These are phyloP conservation scores for Paraleonurus japonicus DNA, from an alignment of 257 asterid genomes.

Conservation along the genomic window DNA sequence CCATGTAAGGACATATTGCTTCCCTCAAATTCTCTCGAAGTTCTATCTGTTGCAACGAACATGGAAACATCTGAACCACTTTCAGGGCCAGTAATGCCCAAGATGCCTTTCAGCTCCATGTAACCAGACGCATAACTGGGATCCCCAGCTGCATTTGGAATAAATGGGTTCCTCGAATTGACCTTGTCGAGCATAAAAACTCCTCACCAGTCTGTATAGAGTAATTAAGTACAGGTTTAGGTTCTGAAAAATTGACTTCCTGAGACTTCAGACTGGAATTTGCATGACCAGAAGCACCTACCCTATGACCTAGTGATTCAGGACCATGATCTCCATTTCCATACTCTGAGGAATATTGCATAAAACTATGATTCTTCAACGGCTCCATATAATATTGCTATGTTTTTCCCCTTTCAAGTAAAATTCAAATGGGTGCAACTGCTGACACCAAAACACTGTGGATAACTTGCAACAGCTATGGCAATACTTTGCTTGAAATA, in stretches of 20 bases:
- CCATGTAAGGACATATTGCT: slow-evolving; percentile 42
- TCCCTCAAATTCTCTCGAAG: slow-evolving; percentile 39
- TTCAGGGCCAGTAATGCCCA: slow-evolving; percentile 60
- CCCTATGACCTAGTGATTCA: slow-evolving; percentile 43
- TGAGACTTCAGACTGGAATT: slow-evolving; percentile 39
- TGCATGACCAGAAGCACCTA: slow-evolving; percentile 44
- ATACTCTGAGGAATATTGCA: slow-evolving; percentile 41
- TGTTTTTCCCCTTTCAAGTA: slow-evolving; percentile 21
- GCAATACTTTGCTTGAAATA: slow-evolving; percentile 33
- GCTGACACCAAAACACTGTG: slow-evolving; percentile 35
- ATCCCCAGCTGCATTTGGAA: slow-evolving; percentile 54
- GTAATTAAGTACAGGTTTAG: slow-evolving; percentile 72
- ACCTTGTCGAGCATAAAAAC: slow-evolving; percentile 84
- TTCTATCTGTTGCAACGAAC: slow-evolving; percentile 42
- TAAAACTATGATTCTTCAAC: slow-evolving; percentile 36
- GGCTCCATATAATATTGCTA: slow-evolving; percentile 52
- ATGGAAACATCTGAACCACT: slow-evolving; percentile 61
- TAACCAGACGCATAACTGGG: slow-evolving; percentile 52
- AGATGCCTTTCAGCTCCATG: slow-evolving; percentile 59
- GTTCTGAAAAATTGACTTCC: slow-evolving; percentile 43
- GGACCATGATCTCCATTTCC: slow-evolving; percentile 44
- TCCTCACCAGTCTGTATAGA: slow-evolving; percentile 98
- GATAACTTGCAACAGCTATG: slow-evolving; percentile 32
- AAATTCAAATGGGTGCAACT: slow-evolving; percentile 28
- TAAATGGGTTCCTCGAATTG: slow-evolving; percentile 53